Evolutionary conservation across 2,329 filamentous ascomycete genomes (phyloP), one percentile per base, ranked within the genome.

Genomic region (Aspergillus novoparasiticus): DNA sequence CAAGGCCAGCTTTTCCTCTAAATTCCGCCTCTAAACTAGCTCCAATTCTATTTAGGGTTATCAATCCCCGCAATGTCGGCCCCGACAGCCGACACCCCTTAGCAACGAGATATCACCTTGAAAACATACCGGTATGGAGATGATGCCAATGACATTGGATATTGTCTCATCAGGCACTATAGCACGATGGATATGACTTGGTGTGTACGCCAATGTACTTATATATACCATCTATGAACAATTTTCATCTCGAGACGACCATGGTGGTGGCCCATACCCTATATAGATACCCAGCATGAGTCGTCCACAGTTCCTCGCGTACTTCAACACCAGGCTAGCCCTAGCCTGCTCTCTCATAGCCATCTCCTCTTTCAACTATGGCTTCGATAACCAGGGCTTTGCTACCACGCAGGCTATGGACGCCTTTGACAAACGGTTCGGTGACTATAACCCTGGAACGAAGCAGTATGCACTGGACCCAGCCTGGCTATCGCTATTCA

Each of bases 381-480:
- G 78, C 32, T 78, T 80, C 21, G 78, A 80, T 58, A 78, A 79
- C 48, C 74, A 78, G 53, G 79, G 71, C 0, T 78, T 78, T 56
- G 70, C 75, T 0, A 76, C 72, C 0, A 77, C 74, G 0, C 78
- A 80, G 64, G 74, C 78, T 3, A 80, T 80, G 78, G 66, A 72
- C 14, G 58, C 75, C 2, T 80, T 78, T 58, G 70, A 70, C 6
- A 69, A 65, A 26, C 71, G 77, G 23, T 79, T 80, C 57, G 77
- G 78, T 0, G 64, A 68, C 3, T 74, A 66, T 32, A 62, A 78
- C 43, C 39, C 63, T 8, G 51, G 64, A 51, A 64, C 57, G 2
- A 64, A 68, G 2, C 58, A 60, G 3, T 80, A 75, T 39, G 59
- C 59, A 1, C 64, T 80, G 3, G 68, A 71, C 1, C 66, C 78